Percentiles rank a stretch among this genome's conserved stretches.
These are phyloP conservation scores for Fusarium papillatum DNA, from an alignment of 2,329 filamentous ascomycete species.

Conservation along the genomic window DNA sequence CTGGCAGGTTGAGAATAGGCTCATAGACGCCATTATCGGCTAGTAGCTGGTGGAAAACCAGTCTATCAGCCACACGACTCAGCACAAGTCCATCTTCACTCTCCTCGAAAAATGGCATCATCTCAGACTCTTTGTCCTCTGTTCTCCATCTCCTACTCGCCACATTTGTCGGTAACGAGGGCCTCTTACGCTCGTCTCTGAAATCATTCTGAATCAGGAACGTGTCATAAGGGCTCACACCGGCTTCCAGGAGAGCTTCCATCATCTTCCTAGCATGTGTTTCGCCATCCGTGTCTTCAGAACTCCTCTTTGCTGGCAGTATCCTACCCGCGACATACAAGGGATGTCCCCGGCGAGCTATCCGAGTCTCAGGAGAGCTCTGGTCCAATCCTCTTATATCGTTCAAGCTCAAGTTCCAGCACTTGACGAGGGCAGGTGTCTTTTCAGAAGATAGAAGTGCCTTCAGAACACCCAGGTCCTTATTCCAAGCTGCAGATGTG, in stretches of 20 bases:
- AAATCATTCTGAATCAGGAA: background rate
- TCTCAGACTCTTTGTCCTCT: background rate
- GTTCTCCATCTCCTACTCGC: slow-evolving; percentile 6
- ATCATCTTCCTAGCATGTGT: background rate
- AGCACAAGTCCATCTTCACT: background rate
- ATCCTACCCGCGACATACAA: background rate
- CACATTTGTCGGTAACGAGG: background rate
- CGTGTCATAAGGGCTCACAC: slow-evolving; percentile 16
- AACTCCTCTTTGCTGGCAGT: background rate
- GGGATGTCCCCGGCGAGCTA: slow-evolving; percentile 11
- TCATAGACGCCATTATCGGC: background rate
- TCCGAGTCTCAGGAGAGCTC: background rate
- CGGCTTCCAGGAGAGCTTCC: slow-evolving; percentile 14
- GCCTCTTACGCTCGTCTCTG: background rate
- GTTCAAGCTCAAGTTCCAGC: slow-evolving; percentile 7
- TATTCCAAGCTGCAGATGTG: background rate
- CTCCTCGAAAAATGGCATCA: background rate
- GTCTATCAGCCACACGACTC: background rate
- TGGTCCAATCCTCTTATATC: background rate
- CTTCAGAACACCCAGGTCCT: background rate
- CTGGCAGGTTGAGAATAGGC: slow-evolving; percentile 21
- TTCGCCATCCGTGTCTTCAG: too few species aligned
- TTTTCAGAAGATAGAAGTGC: slow-evolving; percentile 20
- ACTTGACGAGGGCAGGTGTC: background rate
- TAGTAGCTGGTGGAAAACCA: slow-evolving; percentile 26